phyloP scores from a whole-genome alignment of 2,329 filamentous ascomycete species.

The Microascus cirrosus region DNA sequence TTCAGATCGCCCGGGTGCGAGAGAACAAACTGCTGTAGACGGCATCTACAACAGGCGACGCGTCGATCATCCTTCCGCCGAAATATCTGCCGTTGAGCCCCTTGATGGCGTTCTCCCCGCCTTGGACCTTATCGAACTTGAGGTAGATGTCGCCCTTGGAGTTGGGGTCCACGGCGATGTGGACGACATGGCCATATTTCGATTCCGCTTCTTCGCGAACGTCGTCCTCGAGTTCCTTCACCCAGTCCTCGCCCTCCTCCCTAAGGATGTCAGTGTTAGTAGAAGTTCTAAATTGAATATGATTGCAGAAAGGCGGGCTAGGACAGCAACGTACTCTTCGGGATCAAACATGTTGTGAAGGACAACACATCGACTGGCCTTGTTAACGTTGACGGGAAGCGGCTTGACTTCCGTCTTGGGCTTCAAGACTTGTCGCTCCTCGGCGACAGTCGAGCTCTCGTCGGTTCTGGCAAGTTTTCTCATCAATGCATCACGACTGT shows the following conservation, averaged over 20 bases:
- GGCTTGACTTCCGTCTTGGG: conserved; percentile 71
- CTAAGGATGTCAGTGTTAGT: conserved; percentile 36
- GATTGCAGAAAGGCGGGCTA: background rate
- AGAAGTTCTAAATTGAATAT: background rate
- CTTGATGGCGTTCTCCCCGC: conserved; percentile 94
- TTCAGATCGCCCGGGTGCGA: conserved; percentile 70
- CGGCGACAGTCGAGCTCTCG: conserved; percentile 48
- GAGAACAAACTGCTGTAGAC: conserved; percentile 97
- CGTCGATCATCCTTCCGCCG: conserved; percentile 84
- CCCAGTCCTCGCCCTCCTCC: conserved; percentile 78
- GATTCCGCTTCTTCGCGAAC: conserved; percentile 85
- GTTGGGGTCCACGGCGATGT: conserved; percentile 90
- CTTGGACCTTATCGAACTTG: conserved; percentile 93
- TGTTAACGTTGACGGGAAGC: conserved; percentile 75
- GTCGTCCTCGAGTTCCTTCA: conserved; percentile 89
- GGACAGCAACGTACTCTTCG: conserved; percentile 59
- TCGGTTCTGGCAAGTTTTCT: conserved; percentile 94
- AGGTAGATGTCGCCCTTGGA: conserved; percentile 94
- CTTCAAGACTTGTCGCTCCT: conserved; percentile 62
- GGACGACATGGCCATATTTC: conserved; percentile 95
- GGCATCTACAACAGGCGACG: conserved; percentile 91
- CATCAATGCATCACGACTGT: conserved; percentile 97
- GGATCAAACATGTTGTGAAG: conserved; percentile 94
- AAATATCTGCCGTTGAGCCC: conserved; percentile 96
- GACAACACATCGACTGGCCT: conserved; percentile 86